Evolutionary conservation across 805 yeast genomes (phyloP).

Genomic region (Cyberlindnera galapagoensis): DNA sequence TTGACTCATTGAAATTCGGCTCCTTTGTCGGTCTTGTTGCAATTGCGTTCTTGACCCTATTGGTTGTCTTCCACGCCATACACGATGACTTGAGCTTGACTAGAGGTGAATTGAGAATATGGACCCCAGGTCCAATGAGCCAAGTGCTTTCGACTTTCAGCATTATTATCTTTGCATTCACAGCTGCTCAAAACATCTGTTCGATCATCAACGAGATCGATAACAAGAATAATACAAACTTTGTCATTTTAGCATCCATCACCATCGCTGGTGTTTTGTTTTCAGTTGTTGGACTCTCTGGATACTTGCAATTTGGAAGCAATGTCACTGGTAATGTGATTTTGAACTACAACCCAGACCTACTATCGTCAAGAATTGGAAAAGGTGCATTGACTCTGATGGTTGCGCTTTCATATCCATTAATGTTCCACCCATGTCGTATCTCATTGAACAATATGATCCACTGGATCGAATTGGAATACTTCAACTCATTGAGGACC

Average conservation of each 20-base stretch:
- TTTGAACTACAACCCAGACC: slow-evolving; percentile 53
- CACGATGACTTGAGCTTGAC: slow-evolving; percentile 37
- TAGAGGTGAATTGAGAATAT: slow-evolving; percentile 37
- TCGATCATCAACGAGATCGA: slow-evolving; percentile 67
- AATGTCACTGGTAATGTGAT: slow-evolving; percentile 61
- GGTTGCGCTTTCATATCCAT: slow-evolving; percentile 73
- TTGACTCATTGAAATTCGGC: slow-evolving; percentile 67
- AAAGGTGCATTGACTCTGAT: slow-evolving; percentile 58
- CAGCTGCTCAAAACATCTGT: slow-evolving; percentile 78
- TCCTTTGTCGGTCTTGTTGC: slow-evolving; percentile 65
- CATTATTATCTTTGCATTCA: slow-evolving; percentile 71
- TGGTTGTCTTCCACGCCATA: slow-evolving; percentile 47
- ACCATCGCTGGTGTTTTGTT: slow-evolving; percentile 51
- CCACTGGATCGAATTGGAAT: slow-evolving; percentile 34
- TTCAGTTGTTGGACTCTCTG: slow-evolving; percentile 56
- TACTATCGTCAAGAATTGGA: slow-evolving; percentile 44
- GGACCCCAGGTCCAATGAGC: slow-evolving; percentile 35
- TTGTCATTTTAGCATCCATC: slow-evolving; percentile 44
- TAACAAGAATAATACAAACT: slow-evolving; percentile 43
- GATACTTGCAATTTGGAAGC: slow-evolving; percentile 71
- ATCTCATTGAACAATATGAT: slow-evolving; percentile 63
- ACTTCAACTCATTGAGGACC: background rate
- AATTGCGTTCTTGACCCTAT: slow-evolving; percentile 51
- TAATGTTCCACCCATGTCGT: slow-evolving; percentile 78
- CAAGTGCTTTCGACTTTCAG: slow-evolving; percentile 59